phyloP scores from a whole-genome alignment of 2,329 filamentous ascomycete genomes.

The Phaeosphaeria sp. region DNA sequence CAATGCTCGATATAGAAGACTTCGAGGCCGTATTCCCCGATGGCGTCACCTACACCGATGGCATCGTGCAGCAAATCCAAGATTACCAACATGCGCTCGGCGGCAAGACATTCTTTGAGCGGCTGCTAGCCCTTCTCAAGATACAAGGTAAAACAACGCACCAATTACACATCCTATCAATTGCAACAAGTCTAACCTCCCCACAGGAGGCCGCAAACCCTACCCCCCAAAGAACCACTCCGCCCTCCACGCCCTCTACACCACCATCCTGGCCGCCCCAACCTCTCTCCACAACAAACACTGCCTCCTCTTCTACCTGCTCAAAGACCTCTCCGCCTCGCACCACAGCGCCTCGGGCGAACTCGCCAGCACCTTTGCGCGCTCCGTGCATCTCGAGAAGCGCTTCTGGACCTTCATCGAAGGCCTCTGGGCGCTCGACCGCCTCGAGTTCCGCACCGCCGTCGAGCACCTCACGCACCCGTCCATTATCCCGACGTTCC shows the following conservation, averaged over 20 bases:
- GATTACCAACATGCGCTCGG: conserved; percentile 71
- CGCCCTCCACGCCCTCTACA: conserved; percentile 72
- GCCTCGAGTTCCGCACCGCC: conserved; percentile 68
- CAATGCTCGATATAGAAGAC: conserved; percentile 70
- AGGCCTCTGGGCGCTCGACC: conserved; percentile 82
- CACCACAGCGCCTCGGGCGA: conserved; percentile 54
- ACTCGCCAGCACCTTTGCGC: conserved; percentile 66
- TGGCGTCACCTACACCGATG: conserved; percentile 32
- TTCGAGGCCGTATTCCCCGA: conserved; percentile 71
- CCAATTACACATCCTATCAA: no score
- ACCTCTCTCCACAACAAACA: conserved; percentile 79
- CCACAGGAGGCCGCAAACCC: conserved; percentile 60
- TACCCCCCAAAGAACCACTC: conserved; percentile 77
- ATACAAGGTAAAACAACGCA: conserved; percentile 66
- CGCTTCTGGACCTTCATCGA: conserved; percentile 83
- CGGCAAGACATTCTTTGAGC: conserved; percentile 79
- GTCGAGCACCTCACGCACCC: conserved; percentile 81
- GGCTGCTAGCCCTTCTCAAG: conserved; percentile 73
- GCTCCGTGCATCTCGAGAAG: conserved; percentile 69
- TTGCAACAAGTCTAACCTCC: conserved; percentile 6
- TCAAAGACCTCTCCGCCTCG: conserved; percentile 72
- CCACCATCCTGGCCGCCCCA: conserved; percentile 69
- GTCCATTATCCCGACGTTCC: conserved; percentile 79
- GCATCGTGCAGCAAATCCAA: conserved; percentile 64
- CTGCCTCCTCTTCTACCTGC: conserved; percentile 82